Base-by-base conservation (phyloP, 495 filamentous ascomycete species). In the Evernia prunastri region DNA sequence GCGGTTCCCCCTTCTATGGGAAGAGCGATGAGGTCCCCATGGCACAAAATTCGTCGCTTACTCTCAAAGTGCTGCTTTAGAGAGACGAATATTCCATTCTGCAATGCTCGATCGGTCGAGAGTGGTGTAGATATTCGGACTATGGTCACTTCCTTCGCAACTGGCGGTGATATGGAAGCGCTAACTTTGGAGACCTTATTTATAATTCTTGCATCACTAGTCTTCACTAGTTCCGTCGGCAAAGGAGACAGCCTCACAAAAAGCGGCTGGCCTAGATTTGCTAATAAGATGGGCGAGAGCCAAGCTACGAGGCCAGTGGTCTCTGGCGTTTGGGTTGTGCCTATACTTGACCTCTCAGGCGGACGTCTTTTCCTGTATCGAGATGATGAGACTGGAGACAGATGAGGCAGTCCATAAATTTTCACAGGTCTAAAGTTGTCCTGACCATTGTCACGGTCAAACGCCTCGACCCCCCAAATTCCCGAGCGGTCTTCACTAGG, bases 81-180 rank as follows among this genome's bases (percentile, higher is more conserved):
- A 8, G 88, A 90, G 7, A 88, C 82, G 68, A 97, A 90, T 15
- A 97, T 81, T 12, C 85, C 86, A 18, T 89, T 87, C 67, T 97
- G 90, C 10, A 96, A 82, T 13, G 87, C 80, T 31, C 90, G 82
- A 63, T 97, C 92, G 42, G 89, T 91, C 11, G 90, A 90, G 12
- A 93, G 75, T 0, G 94, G 95, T 0, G 92, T 97, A 11, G 90
- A 87, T 47, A 98, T 82, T 66, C 96, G 94, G 53, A 91, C 80
- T n/a, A 98, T 74, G 1, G 89, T 96, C 35, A 97, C 87, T 72
- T 97, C 93, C 66, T 90, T 90, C 20, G 94, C 95, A 62, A 88
- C 81, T 3, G 92, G 95, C 0, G 95, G 94, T 45, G 79, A 84
- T n/a, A 80, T 81, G 2, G 86, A 77, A 35, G 73, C 77, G 58